Conservation (phyloP, 495 filamentous ascomycete genomes). For the Neurospora sp. region DNA sequence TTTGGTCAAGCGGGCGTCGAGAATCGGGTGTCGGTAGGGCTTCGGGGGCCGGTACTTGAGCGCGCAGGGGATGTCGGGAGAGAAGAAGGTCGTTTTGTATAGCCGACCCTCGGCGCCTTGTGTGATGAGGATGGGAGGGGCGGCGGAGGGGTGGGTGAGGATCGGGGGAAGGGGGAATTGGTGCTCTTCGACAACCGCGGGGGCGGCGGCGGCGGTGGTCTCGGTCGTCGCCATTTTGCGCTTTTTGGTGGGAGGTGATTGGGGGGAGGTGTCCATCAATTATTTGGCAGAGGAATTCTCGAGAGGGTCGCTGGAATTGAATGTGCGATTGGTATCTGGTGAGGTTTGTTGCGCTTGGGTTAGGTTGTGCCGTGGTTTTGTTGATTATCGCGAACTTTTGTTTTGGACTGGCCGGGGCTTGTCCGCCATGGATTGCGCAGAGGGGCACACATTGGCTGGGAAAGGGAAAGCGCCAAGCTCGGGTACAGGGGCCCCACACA, state of each 20-base stretch:
- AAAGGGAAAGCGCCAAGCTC: background rate
- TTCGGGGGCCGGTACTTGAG: slow-evolving; percentile 93
- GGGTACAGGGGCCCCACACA: background rate
- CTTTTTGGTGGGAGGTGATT: background rate
- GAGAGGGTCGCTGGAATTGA: background rate
- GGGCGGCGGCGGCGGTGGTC: background rate
- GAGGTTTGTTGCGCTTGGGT: background rate
- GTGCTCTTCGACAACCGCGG: background rate
- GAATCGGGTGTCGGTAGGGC: slow-evolving; percentile 81
- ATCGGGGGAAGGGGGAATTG: slow-evolving; percentile 49
- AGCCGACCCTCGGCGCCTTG: slow-evolving; percentile 95
- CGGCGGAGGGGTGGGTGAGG: slow-evolving; percentile 51
- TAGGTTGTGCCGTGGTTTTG: background rate
- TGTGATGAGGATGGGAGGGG: slow-evolving; percentile 53
- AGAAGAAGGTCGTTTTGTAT: slow-evolving; percentile 76
- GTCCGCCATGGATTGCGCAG: background rate
- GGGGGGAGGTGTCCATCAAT: background rate
- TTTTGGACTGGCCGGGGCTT: background rate
- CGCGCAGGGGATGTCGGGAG: slow-evolving; percentile 56
- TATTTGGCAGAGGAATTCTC: background rate
- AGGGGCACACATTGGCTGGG: background rate
- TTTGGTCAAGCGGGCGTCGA: slow-evolving; percentile 79
- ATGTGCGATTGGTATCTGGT: background rate
- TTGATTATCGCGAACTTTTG: background rate
- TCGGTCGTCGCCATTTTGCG: slow-evolving; percentile 5